Evolutionary conservation across 2,329 filamentous ascomycete genomes (phyloP).

Genomic region (Alternaria alternata): DNA sequence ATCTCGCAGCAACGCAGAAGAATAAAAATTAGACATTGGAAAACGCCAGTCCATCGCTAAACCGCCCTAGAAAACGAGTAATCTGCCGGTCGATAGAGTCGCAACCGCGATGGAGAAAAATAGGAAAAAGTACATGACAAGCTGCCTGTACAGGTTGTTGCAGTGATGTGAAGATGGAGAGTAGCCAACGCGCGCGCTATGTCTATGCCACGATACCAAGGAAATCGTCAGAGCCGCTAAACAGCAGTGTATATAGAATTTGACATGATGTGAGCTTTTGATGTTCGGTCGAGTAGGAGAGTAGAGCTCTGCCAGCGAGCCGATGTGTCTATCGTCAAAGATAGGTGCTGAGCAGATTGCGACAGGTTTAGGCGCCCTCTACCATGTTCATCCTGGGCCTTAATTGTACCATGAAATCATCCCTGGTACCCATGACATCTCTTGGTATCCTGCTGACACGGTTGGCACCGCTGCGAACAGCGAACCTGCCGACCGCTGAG

Average conservation of each 20-base stretch:
- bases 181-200: conserved; percentile 34
- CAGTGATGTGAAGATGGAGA: conserved; percentile 14
- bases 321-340: conserved; percentile 21
- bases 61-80: conserved; percentile 26
- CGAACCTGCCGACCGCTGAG: conserved; percentile 73
- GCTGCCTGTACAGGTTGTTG: conserved; percentile 14
- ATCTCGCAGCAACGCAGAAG: conserved; percentile 10
- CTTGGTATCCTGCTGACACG: conserved; percentile 84
- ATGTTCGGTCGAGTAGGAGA: conserved; percentile 10
- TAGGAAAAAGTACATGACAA: conserved; percentile 13
- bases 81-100: conserved; percentile 26
- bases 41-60: conserved; percentile 28
- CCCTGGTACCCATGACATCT: conserved; percentile 79
- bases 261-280: conserved; percentile 37
- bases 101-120: conserved; percentile 25
- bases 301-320: conserved; percentile 47
- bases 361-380: conserved; percentile 32
- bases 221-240: conserved; percentile 40
- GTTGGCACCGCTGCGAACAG: conserved; percentile 81
- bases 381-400: conserved; percentile 65
- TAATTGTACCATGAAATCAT: conserved; percentile 69
- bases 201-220: conserved; percentile 39
- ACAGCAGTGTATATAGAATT: conserved; percentile 18
- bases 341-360: conserved; percentile 11
- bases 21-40: conserved; percentile 36